Base-by-base conservation (phyloP, 805 yeast genomes). In the Ascoidea tarda region DNA sequence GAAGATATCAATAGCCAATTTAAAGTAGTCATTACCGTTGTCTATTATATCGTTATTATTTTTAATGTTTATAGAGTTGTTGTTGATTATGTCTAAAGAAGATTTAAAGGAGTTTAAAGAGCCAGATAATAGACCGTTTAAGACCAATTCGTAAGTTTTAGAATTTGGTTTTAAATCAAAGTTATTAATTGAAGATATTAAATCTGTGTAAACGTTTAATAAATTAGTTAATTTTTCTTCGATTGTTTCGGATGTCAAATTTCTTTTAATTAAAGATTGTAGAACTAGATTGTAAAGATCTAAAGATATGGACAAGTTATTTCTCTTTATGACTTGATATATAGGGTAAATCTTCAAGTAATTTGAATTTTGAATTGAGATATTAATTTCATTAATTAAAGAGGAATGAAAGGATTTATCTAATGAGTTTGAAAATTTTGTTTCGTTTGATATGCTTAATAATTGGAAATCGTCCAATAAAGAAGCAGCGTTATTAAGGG, bases 151-250 rank as follows among this genome's bases (percentile, higher is more conserved):
- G 42, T 56, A 56, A 6, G 55, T 50, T 6, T 49, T 50, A 8
- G 46, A 16, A 46, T 54, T 48, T 16, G 58, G 58, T 21, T 49
- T 44, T 47, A 54, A 49, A n/a, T 52, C 46, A n/a, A 38, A 16
- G 14, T 38, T 38, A 38, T 38, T 38, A 10, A 38, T 10, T 21
- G 28, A 21, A 10, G 55, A 50, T 28, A 56, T 50, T 48, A 54
- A n/a, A 47, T 56, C 58, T 14, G 56, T 50, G 32, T 56, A 56
- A n/a, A 56, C 51, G 33, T 52, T 54, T n/a, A 56, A 49, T 16
- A 54, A 16, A 6, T 52, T 52, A 5, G 58, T 56, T 16, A 56
- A 33, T 33, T 38, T 53, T 5, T 47, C 16, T 49, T 56, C 58
- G 28, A 53, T 52, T 16, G 52, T 38, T 51, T 55, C 56, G 50